Evolutionary conservation across 73 alveolate genomes (phyloP), one percentile per base, ranked within the genome.

Genomic region (Durusdinium trenchii): DNA sequence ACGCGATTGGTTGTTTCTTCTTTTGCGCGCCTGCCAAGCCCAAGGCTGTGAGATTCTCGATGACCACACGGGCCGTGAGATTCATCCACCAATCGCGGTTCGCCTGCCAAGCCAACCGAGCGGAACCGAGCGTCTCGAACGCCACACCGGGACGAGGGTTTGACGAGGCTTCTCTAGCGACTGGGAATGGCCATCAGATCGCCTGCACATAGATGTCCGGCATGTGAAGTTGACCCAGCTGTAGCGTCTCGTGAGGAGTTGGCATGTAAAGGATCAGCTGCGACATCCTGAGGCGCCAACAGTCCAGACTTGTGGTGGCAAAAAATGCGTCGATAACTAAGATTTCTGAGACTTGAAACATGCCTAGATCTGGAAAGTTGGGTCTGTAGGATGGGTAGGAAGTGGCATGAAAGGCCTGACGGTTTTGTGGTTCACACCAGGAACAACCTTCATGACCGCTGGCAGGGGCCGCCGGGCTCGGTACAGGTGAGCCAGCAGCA

Each of bases 11-110:
- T n/a, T n/a, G n/a, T n/a, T n/a, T n/a, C n/a, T n/a, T n/a, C n/a
- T n/a, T n/a, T n/a, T 32, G 14, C 57, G 89, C 79, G 60, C 98
- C 98, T 91, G 98, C 98, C 35, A 91, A 76, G 46, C 90, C 98
- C 36, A 91, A 91, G 75, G 85, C 98, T 35, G 67, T 76, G 78
- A 60, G 32, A 76, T 91, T 76, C 45, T 91, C 98, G 35, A 91
- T 71, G 78, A 38, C 40, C 32, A 91, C 46, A 26, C 10, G 30
- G 28, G 89, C 67, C 18, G 86, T 69, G 60, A 71, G 28, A 76
- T 91, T 71, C 89, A 91, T 48, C 54, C 3, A n/a, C 30, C 67
- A 47, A 51, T 91, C 98, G 47, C 71, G 61, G 50, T 47, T 62
- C 32, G 98, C 98, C 98, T 75, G 85, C n/a, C 69, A 23, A 16